Conservation (phyloP, 305 asterid genomes). For the Solanum hybrid region DNA sequence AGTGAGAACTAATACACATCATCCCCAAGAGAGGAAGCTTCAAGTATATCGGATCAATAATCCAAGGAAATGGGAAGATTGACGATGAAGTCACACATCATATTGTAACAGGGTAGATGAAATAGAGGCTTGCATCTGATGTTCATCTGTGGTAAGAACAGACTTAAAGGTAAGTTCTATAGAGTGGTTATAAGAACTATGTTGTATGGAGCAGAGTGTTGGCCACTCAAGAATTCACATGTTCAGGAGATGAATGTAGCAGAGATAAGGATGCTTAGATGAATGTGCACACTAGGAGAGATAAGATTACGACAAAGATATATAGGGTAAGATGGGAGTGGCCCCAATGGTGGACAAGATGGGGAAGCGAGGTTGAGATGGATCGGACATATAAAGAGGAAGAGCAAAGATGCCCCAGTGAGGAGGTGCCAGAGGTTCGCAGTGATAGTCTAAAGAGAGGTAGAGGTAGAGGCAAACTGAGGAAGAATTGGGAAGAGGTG, state of each 20-base stretch:
- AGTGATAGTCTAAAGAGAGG: not conserved
- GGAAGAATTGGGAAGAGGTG: not conserved
- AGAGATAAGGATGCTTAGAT: not conserved
- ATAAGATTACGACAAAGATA: not conserved
- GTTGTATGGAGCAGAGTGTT: not conserved
- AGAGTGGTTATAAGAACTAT: not conserved
- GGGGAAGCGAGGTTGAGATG: not conserved
- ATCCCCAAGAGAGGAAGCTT: not conserved
- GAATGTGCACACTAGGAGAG: not conserved
- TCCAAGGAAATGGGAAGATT: not conserved
- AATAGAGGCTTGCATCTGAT: not conserved
- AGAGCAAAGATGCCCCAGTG: not conserved
- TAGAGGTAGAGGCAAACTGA: not conserved
- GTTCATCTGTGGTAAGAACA: not conserved
- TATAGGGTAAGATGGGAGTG: not conserved
- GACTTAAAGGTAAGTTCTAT: not conserved
- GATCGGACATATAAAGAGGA: not conserved
- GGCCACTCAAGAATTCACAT: not conserved
- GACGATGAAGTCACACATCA: not conserved
- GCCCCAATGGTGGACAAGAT: not conserved
- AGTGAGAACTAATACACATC: not conserved
- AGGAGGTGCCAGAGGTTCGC: not conserved
- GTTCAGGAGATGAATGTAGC: not conserved
- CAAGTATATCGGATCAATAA: not conserved
- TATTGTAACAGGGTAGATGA: not conserved